These are phyloP conservation scores for Lodderomyces margitis DNA, from an alignment of 1,139 yeast species.

Conservation along the genomic window DNA sequence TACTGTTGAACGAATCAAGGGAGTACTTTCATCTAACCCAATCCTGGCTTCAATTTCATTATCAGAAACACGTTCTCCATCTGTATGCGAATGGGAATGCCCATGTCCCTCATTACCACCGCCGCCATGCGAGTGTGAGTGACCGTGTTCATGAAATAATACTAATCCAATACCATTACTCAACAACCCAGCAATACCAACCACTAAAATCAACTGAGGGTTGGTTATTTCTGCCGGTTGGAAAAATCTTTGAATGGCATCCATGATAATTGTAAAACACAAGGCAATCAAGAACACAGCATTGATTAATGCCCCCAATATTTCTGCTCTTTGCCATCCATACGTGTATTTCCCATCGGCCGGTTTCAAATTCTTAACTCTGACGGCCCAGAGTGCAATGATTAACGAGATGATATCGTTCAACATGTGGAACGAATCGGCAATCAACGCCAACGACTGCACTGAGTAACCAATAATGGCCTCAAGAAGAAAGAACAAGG, in stretches of 20 bases:
- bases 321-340: slow-evolving; percentile 97
- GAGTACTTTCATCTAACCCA: slow-evolving; percentile 15
- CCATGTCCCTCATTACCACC: slow-evolving; percentile 13
- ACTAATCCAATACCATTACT: slow-evolving; percentile 83
- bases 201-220: slow-evolving; percentile 76
- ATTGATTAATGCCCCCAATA: slow-evolving; percentile 87
- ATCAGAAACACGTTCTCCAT: slow-evolving; percentile 1
- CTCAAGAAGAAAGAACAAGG: slow-evolving; percentile 81
- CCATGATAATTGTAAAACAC: slow-evolving; percentile 88
- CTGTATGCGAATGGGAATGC: slow-evolving; percentile 24
- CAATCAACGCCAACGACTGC: slow-evolving; percentile 87
- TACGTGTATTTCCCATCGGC: slow-evolving; percentile 90
- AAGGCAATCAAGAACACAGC: slow-evolving; percentile 91
- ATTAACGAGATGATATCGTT: slow-evolving; percentile 88
- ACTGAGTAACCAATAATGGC: slow-evolving; percentile 84
- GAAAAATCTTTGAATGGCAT: slow-evolving; percentile 86
- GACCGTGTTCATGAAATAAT: slow-evolving; percentile 90
- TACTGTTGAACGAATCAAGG: slow-evolving; percentile 14
- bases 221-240: slow-evolving; percentile 76
- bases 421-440: slow-evolving; percentile 97
- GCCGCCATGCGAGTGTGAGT: slow-evolving; percentile 52
- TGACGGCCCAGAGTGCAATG: slow-evolving; percentile 96
- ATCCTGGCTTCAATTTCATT: slow-evolving; percentile 13
- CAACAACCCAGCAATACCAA: slow-evolving; percentile 77
- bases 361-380: slow-evolving; percentile 75